Evolutionary conservation across 148 eudicot species (phyloP).

Genomic region (Heliamphora exappendiculata): DNA sequence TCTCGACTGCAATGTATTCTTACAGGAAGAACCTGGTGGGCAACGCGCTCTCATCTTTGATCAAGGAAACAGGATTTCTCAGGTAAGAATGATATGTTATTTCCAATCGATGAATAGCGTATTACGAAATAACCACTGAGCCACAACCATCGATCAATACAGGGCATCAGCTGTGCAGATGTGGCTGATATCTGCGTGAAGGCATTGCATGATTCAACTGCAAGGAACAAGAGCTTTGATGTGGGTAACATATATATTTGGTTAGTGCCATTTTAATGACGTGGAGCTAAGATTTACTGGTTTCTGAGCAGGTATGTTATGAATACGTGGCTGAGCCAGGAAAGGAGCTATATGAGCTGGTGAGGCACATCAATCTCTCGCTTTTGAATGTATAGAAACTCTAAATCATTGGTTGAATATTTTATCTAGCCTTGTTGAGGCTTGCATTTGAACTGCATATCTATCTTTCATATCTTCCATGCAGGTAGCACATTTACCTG

Average conservation of each 20-base stretch:
- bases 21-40: conserved; percentile 98
- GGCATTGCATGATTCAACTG: conserved; percentile 92
- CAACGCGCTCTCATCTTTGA: conserved; percentile 97
- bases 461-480: neutral
- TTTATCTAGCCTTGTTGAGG: neutral
- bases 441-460: conserved; percentile 3
- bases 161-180: conserved; percentile 99
- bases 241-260: conserved; percentile 30
- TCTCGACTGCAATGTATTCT: conserved; percentile 12
- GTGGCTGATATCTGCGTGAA: conserved; percentile 98
- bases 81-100: conserved; percentile 35
- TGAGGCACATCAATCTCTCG: conserved; percentile 18
- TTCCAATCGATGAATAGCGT: neutral
- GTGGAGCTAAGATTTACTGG: conserved; percentile 4
- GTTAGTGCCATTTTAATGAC: neutral
- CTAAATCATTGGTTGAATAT: neutral
- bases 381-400: neutral
- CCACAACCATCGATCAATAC: conserved; percentile 10
- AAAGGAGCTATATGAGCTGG: conserved; percentile 91
- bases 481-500: conserved; percentile 99
- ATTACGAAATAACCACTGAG: neutral
- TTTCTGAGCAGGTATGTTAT: conserved; percentile 66
- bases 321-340: conserved; percentile 93
- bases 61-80: conserved; percentile 96
- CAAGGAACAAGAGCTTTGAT: conserved; percentile 95